Evolutionary conservation across 345 rosid species (phyloP), one percentile per base, ranked within the genome.

Genomic region (Populus simonii): DNA sequence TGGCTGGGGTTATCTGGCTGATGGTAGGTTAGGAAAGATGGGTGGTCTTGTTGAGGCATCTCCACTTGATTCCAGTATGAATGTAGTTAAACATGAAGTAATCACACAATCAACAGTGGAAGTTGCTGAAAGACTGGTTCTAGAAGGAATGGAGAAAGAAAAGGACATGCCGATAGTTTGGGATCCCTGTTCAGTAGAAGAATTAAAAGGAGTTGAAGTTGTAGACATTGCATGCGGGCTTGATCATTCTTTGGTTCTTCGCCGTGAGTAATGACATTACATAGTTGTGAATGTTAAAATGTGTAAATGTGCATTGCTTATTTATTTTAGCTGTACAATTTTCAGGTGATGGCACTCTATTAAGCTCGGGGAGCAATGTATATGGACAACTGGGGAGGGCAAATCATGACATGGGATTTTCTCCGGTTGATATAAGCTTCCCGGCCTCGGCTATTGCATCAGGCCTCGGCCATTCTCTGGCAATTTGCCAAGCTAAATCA

Each of bases 1-100:
- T 72, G 97, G 94, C 18, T 96, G 99, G 98, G 98, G 97, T 81
- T 93, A 92, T 85, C 89, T 85, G 33, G 97, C 99, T 41, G 96
- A 96, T 86, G 98, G 97, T 66, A 82, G 95, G 83, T 75, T 93
- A 49, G 98, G 98, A 68, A 90, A 84, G 78, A 82, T 88, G 0
- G 90, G 90, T 6, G 80, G 85, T 71, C 31, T 82, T 53, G 83
- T 82, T 72, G 89, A 85, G 81, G 82, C 61, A 1, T 91, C 97
- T 79, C 77, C 78, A 7, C 82, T 93, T n/a, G 97, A 92, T 80
- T 86, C 92, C 17, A 25, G 68, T 41, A 67, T 80, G 13, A 73
- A 53, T 72, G 61, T 59, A 68, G 68, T 74, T 66, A 39, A 57
- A 35, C 70, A 67, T 13, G 83, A 71, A 72, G 81, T 39, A 0